Base-by-base conservation (phyloP, 768 basidiomycete species). In the Trametes coccinea region DNA sequence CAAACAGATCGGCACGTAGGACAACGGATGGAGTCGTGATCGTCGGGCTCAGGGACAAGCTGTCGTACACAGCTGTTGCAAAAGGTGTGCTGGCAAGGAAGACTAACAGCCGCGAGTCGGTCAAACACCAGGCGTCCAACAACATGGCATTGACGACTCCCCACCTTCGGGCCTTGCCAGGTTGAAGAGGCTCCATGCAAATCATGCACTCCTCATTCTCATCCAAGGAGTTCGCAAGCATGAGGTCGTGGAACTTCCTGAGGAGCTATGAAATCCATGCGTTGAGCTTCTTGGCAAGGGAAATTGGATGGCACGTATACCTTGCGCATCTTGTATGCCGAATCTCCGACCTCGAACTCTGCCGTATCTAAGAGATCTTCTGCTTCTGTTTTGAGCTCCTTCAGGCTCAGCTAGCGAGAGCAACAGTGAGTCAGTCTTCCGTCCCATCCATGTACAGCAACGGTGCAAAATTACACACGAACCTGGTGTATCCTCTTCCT, bases 51-150 rank as follows among this genome's bases (percentile, higher is more conserved):
- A 62, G 60, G 37, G 16, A 27, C n/a, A 22, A 79, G 64, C 37
- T 69, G 34, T 8, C 71, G 64, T 16, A 79, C 61, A 57, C 80
- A 81, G 5, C 59, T 66, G 49, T 77, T 64, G 65, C 82, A 82
- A 40, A 79, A 66, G 7, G 76, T 64, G 64, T 83, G 82, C 46
- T 80, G 70, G 67, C 82, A 82, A 5, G 71, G 66, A 27, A 80
- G 69, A 48, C 81, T 83, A 29, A 16, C 22, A 22, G 22, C 22
- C 22, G 22, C 22, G 22, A 22, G 22, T 22, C 22, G 22, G 22
- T 22, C 22, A 22, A 22, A 22, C 22, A 22, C 22, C 22, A 22
- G 22, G 22, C 22, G 22, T 22, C 22, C 22, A 22, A 22, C 22
- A 22, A 22, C 22, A 48, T 29, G 29, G 27, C n/a, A 52, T 27